Evolutionary conservation across 345 rosid genomes (phyloP).

Genomic region (Leavenworthia alabamica): DNA sequence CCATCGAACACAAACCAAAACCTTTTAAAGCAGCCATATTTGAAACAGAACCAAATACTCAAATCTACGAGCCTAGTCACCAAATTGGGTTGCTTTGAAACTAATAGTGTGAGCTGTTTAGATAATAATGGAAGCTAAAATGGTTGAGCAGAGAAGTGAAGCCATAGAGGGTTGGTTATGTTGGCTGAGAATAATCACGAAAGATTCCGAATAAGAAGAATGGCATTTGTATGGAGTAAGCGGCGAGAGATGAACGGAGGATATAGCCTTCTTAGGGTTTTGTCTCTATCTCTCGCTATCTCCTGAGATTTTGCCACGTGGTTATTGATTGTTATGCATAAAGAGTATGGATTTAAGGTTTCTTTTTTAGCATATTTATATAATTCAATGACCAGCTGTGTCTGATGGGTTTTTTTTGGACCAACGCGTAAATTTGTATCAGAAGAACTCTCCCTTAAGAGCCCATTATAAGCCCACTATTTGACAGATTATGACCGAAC

Average conservation of each 20-base stretch:
- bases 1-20: conserved; percentile 41
- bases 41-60: neutral
- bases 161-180: neutral
- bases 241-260: conserved; percentile 9
- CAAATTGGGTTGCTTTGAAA: neutral
- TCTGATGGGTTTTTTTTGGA: neutral
- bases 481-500: neutral
- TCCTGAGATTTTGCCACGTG: conserved; percentile 25
- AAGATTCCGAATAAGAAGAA: conserved; percentile 14
- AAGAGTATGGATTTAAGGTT: conserved; percentile 1
- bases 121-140: neutral
- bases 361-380: neutral
- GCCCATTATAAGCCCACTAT: neutral
- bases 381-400: neutral
- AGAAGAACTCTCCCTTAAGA: neutral
- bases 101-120: neutral
- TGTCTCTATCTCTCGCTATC: neutral
- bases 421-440: neutral
- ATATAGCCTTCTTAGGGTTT: conserved; percentile 19
- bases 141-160: neutral
- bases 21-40: conserved; percentile 48
- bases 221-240: conserved; percentile 3
- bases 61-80: neutral
- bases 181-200: conserved; percentile 14
- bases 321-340: neutral